phyloP scores from a whole-genome alignment of 1,284 basidiomycete species.

The Sanguinoderma infundibulare region DNA sequence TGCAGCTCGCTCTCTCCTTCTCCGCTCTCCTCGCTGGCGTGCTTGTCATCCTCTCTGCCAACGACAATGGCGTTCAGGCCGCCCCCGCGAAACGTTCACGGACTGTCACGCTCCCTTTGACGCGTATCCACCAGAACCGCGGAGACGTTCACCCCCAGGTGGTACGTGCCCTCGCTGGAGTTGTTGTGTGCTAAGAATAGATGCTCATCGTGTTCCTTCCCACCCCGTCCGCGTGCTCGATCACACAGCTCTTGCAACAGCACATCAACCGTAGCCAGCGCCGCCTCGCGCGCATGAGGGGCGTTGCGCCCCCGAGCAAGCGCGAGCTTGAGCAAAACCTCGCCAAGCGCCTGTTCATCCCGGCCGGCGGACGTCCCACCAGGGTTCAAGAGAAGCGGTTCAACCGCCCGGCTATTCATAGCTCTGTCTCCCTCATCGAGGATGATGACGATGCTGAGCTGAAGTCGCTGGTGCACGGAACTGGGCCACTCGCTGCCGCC shows the following conservation, averaged over 20 bases:
- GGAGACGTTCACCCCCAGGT: slow-evolving; percentile 63
- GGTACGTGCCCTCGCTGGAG: slow-evolving; percentile 45
- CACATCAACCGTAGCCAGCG: slow-evolving; percentile 68
- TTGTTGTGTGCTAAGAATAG: background rate
- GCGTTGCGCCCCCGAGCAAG: slow-evolving; percentile 53
- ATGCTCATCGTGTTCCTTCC: background rate
- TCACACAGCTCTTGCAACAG: slow-evolving; percentile 68
- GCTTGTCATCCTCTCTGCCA: slow-evolving; percentile 46
- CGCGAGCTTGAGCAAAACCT: slow-evolving; percentile 55
- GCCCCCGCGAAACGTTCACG: slow-evolving; percentile 41
- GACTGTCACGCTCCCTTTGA: slow-evolving; percentile 60
- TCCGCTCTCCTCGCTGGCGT: slow-evolving; percentile 58
- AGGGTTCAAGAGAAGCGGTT: slow-evolving; percentile 40
- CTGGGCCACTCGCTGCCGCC: background rate
- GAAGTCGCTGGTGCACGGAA: slow-evolving; percentile 13
- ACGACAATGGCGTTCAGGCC: slow-evolving; percentile 43
- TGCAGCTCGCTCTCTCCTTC: slow-evolving; percentile 59
- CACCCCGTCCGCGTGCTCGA: background rate
- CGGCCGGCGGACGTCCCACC: slow-evolving; percentile 26
- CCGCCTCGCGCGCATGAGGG: slow-evolving; percentile 73
- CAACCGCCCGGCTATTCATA: slow-evolving; percentile 35
- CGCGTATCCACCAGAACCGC: slow-evolving; percentile 46
- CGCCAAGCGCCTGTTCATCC: slow-evolving; percentile 53
- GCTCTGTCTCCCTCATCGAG: slow-evolving; percentile 15
- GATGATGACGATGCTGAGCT: slow-evolving; percentile 2